These are phyloP conservation scores for Letharia columbiana DNA, from an alignment of 495 filamentous ascomycete species.

Conservation along the genomic window DNA sequence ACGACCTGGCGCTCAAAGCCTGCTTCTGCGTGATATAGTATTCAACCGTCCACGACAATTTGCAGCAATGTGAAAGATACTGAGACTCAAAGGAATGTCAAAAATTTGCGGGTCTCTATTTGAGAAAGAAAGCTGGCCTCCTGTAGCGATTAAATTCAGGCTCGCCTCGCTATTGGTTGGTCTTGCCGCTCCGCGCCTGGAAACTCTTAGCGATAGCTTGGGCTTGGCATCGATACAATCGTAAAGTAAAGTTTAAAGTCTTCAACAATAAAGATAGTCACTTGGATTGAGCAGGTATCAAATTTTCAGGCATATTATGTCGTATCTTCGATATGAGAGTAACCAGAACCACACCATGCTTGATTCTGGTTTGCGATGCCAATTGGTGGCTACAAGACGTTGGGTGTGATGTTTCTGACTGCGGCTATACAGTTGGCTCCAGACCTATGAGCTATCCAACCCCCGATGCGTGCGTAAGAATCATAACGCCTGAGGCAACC, in stretches of 20 bases:
- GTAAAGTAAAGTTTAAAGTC: too few species aligned
- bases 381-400: background rate
- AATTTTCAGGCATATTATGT: background rate
- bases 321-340: background rate
- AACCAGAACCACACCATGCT: background rate
- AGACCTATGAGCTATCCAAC: background rate
- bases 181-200: background rate
- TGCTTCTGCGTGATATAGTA: background rate
- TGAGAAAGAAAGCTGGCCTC: background rate
- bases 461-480: background rate
- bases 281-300: background rate
- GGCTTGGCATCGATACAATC: too few species aligned
- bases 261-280: too few species aligned
- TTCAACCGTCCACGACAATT: background rate
- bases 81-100: background rate
- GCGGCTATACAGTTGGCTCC: background rate
- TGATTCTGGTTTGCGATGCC: background rate
- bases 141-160: background rate
- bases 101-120: background rate
- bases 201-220: too few species aligned
- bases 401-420: background rate
- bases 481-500: conserved; percentile 6
- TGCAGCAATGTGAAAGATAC: background rate
- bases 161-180: background rate
- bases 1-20: background rate